These are phyloP conservation scores for Cryptosporidium parvum DNA, from an alignment of 169 alveolate genomes.

Conservation along the genomic window DNA sequence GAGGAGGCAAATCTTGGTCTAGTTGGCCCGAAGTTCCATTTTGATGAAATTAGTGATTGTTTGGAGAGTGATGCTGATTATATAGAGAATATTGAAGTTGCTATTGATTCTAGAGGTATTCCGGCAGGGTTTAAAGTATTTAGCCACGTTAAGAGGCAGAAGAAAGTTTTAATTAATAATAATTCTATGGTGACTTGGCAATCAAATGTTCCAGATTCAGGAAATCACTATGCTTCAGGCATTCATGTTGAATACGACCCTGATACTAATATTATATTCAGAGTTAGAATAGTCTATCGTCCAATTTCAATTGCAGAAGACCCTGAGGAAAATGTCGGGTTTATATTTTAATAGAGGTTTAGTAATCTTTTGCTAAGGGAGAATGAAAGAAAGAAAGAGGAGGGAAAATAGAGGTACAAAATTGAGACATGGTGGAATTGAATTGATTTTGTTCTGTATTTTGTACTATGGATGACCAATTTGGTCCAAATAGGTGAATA, in stretches of 20 bases:
- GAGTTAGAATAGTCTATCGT: constrained; percentile 71
- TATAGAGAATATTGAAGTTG: constrained; percentile 64
- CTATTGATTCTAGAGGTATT: constrained; percentile 62
- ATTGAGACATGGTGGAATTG: background rate
- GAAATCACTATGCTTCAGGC: constrained; percentile 61
- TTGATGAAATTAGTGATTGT: constrained; percentile 41
- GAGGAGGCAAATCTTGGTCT: constrained; percentile 69
- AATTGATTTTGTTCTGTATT: background rate
- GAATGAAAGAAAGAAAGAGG: background rate
- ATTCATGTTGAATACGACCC: constrained; percentile 74
- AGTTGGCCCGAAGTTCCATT: constrained; percentile 40
- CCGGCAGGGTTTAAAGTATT: constrained; percentile 49
- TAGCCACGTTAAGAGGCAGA: constrained; percentile 38
- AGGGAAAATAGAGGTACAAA: background rate
- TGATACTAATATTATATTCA: constrained; percentile 49
- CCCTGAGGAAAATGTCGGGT: constrained; percentile 49
- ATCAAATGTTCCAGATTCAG: constrained; percentile 31
- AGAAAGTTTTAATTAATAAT: constrained; percentile 31
- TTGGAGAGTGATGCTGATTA: constrained; percentile 73
- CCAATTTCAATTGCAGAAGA: constrained; percentile 54
- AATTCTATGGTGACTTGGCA: constrained; percentile 52
- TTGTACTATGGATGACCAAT: background rate
- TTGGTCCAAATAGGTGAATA: background rate
- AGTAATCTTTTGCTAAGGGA: background rate
- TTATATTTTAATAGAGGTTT: constrained; percentile 10